Conservation (phyloP, 805 yeast species). For the Scheffersomyces spartinae region DNA sequence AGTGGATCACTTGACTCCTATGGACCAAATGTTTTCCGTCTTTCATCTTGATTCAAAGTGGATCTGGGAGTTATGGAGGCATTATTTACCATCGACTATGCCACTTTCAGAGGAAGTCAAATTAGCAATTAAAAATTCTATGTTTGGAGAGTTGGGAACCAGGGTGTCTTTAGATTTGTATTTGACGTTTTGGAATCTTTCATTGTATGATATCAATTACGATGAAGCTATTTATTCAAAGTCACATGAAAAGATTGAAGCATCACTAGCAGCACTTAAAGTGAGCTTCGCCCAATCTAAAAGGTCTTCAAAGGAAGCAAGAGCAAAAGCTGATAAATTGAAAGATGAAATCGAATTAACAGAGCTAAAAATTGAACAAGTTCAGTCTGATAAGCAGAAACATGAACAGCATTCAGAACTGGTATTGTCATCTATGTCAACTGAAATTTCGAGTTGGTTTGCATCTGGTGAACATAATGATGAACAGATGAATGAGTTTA, state of each 20-base stretch:
- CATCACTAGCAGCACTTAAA: conserved; percentile 20
- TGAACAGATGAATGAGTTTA: conserved; percentile 18
- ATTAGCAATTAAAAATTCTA: no score
- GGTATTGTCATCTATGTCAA: conserved; percentile 7
- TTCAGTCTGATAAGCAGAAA: conserved; percentile 28
- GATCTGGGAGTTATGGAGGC: conserved; percentile 76
- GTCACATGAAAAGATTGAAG: conserved; percentile 30
- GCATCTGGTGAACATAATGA: conserved; percentile 1
- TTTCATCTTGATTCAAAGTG: conserved; percentile 43
- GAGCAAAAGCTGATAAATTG: conserved; percentile 11
- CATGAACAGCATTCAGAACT: conserved; percentile 33
- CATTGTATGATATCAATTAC: conserved; percentile 59
- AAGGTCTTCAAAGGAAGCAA: conserved; percentile 13
- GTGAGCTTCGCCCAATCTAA: conserved; percentile 20
- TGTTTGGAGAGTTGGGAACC: no score
- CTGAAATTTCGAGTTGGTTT: background rate
- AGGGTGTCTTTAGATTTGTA: conserved; percentile 38
- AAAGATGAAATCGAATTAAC: conserved; percentile 13
- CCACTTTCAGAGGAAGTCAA: no score
- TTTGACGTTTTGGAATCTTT: conserved; percentile 60
- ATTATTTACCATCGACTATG: no score
- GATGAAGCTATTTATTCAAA: conserved; percentile 37
- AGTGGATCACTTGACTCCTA: conserved; percentile 22
- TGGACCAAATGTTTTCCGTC: conserved; percentile 26
- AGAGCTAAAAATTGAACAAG: conserved; percentile 11